Conservation (phyloP, 495 filamentous ascomycete genomes). For the Tuber brumale region DNA sequence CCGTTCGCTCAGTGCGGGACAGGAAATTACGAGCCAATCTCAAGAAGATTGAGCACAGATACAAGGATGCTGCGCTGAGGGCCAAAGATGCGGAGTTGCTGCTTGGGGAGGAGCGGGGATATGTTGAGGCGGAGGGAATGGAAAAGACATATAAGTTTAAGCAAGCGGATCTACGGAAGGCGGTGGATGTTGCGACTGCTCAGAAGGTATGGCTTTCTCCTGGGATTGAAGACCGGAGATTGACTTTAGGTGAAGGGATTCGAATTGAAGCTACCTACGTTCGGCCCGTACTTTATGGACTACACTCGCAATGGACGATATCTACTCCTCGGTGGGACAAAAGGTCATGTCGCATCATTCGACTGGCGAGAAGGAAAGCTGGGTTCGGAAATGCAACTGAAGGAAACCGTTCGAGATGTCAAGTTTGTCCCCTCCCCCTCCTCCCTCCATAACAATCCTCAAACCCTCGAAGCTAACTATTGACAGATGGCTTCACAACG, state of each 20-base stretch:
- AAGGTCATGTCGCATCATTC: slow-evolving; percentile 93
- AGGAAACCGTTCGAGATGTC: slow-evolving; percentile 81
- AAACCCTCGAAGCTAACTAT: not conserved
- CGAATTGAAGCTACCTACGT: slow-evolving; percentile 70
- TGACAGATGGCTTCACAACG: slow-evolving; percentile 80
- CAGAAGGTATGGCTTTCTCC: slow-evolving; percentile 55
- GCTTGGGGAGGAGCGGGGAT: slow-evolving; percentile 77
- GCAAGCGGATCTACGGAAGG: slow-evolving; percentile 74
- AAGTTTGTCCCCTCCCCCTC: slow-evolving; percentile 20
- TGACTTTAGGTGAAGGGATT: slow-evolving; percentile 50
- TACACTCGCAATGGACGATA: slow-evolving; percentile 85
- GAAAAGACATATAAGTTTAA: slow-evolving; percentile 87
- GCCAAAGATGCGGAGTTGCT: slow-evolving; percentile 94
- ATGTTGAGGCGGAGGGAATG: slow-evolving; percentile 83
- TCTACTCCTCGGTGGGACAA: slow-evolving; percentile 75
- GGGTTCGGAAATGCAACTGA: slow-evolving; percentile 81
- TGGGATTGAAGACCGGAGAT: not conserved
- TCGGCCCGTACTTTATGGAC: slow-evolving; percentile 81
- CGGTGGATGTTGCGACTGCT: slow-evolving; percentile 71
- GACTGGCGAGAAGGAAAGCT: slow-evolving; percentile 91
- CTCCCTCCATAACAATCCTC: not conserved
- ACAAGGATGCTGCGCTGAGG: slow-evolving; percentile 68
- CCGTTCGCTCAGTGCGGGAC: slow-evolving; percentile 57
- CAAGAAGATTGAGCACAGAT: slow-evolving; percentile 67
- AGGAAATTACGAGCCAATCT: slow-evolving; percentile 84